Base-by-base conservation (phyloP, 75 land plant genomes). In the Adiantum capillusveneris region DNA sequence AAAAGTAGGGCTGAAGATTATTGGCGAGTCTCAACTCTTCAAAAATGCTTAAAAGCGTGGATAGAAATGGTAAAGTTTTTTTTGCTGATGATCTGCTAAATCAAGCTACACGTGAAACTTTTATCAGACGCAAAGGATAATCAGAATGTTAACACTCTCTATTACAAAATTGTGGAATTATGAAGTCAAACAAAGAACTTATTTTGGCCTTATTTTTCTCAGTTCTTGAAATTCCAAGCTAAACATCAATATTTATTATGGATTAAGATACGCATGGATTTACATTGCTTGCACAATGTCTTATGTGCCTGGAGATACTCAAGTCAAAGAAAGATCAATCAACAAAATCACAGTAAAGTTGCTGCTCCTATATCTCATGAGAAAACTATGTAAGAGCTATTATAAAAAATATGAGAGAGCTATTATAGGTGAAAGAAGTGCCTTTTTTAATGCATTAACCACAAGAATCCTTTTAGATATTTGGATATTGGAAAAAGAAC, bases 231-330 rank as follows among this genome's bases (percentile, higher is more conserved):
- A 24, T 53, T 5, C 55, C 2, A 53, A 25, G 28, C 25, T 3
- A 53, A 53, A 26, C 55, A 19, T 53, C 25, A 53, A 14, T 53
- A 25, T 25, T 25, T 53, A 5, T 6, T 24, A 53, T 53, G 55
- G 55, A 53, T 26, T 19, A 53, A 53, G 28, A 26, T 53, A 53
- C 29, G 55, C 28, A 53, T 53, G 55, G 55, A 53, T 25, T 53
- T 53, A 1, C 55, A 53, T 24, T 26, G 55, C 29, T 24, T 53
- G 24, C 55, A 26, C 55, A 53, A 53, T 3, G 55, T 26, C 3
- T 14, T 53, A 5, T 53, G 29, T 53, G 55, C 55, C 25, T 53
- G 55, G 55, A 53, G 55, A 53, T 1, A 53, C 14, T 22, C 29
- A 53, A 53, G 55, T 26, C 55, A 53, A 24, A 18, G 24, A 53